Percentiles rank a stretch among this genome's conserved stretches.
Conservation (phyloP, 768 basidiomycete genomes). For the Lentinula aciculospora region DNA sequence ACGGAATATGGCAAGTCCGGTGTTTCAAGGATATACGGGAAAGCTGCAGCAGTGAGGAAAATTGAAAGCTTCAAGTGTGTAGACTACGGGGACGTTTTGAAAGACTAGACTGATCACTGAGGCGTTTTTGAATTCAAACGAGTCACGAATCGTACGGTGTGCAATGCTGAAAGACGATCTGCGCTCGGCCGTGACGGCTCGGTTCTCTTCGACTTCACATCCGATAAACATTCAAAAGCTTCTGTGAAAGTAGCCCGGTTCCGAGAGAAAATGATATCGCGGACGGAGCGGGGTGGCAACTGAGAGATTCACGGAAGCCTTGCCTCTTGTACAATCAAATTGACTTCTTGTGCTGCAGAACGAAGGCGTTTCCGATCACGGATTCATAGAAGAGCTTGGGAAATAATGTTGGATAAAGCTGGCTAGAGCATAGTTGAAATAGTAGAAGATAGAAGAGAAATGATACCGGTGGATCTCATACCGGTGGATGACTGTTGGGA, state of each 20-base stretch:
- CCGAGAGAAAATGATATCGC: background rate
- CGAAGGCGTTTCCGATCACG: background rate
- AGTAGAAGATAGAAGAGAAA: background rate
- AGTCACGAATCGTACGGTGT: no score
- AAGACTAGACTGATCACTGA: background rate
- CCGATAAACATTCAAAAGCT: background rate
- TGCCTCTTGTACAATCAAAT: background rate
- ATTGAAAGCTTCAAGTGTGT: background rate
- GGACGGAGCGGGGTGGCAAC: background rate
- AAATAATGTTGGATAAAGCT: background rate
- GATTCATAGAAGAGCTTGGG: background rate
- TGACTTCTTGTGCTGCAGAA: background rate
- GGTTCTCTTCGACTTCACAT: background rate
- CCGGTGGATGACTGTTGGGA: background rate
- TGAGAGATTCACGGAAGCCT: background rate
- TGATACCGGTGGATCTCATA: background rate
- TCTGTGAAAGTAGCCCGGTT: background rate
- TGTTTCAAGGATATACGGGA: background rate
- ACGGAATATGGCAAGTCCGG: background rate
- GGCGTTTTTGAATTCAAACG: background rate
- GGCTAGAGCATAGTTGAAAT: background rate
- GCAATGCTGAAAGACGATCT: background rate
- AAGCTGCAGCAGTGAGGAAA: background rate
- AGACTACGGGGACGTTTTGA: background rate
- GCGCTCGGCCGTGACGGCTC: background rate